Conservation (phyloP, 1,284 basidiomycete genomes). For the Exobasidium rhododendri region DNA sequence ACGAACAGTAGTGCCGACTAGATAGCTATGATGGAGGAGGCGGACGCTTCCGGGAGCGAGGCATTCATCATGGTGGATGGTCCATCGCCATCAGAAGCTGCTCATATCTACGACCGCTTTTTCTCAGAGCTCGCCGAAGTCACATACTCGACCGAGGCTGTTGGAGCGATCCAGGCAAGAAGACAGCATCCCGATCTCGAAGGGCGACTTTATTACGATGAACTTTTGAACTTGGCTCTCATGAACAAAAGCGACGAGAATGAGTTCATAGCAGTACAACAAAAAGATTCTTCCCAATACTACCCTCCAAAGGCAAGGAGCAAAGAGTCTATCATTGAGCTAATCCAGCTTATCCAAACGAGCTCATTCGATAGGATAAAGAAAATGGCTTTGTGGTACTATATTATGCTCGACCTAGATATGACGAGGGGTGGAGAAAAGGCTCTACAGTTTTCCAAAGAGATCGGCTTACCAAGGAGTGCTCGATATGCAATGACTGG, state of each 20-base stretch:
- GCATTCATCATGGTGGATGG: conserved; percentile 9
- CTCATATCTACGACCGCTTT: conserved; percentile 1
- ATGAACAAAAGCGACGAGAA: conserved; percentile 18
- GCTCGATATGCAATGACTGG: conserved; percentile 34
- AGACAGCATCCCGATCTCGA: neutral
- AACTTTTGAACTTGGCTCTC: neutral
- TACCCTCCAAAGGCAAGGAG: conserved; percentile 32
- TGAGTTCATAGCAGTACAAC: conserved; percentile 27
- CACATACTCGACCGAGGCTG: conserved; percentile 12
- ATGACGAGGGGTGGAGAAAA: neutral
- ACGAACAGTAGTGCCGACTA: neutral
- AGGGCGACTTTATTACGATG: neutral
- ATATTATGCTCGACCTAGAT: neutral
- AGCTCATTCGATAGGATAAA: neutral
- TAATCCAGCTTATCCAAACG: conserved; percentile 17
- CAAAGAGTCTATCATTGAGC: conserved; percentile 34
- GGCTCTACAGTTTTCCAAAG: conserved; percentile 28
- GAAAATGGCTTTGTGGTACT: conserved; percentile 3
- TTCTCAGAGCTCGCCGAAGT: conserved; percentile 18
- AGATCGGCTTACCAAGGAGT: conserved; percentile 27
- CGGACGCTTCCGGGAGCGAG: conserved; percentile 20
- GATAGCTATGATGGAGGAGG: conserved; percentile 3
- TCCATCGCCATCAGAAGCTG: conserved; percentile 5
- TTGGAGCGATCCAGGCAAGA: neutral
- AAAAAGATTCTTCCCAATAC: conserved; percentile 25